Conservation (phyloP, 78 protist species). For the Dictyostelium capitatum region DNA sequence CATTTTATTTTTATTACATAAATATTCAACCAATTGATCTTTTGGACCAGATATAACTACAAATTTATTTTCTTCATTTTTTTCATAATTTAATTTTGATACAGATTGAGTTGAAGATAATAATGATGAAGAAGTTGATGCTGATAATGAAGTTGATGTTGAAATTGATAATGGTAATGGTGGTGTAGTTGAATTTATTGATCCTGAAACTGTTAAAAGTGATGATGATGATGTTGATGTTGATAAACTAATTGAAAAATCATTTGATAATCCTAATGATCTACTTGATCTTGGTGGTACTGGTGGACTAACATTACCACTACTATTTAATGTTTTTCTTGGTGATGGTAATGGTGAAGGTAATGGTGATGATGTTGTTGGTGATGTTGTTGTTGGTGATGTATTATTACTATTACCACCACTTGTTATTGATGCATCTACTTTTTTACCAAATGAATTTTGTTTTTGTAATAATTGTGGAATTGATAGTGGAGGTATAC, state of each 20-base stretch:
- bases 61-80: constrained; percentile 18
- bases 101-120: neutral
- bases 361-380: neutral
- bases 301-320: neutral
- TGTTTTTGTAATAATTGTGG: neutral
- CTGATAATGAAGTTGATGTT: neutral
- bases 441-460: too few relatives aligned
- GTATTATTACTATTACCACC: neutral
- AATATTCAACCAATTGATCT: constrained; percentile 49
- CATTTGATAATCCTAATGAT: neutral
- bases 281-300: constrained; percentile 21
- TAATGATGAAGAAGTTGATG: neutral
- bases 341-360: neutral
- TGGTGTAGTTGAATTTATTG: neutral
- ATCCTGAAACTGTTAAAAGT: neutral
- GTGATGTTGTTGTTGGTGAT: neutral
- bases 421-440: neutral
- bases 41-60: constrained; percentile 56
- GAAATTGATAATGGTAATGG: neutral
- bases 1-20: constrained; percentile 45
- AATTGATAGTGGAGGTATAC: neutral
- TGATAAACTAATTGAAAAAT: constrained; percentile 10
- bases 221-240: neutral
- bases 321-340: neutral
- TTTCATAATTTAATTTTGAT: constrained; percentile 20